These are phyloP conservation scores for Sicyos baderoa DNA, from an alignment of 306 rosid genomes.

Conservation along the genomic window DNA sequence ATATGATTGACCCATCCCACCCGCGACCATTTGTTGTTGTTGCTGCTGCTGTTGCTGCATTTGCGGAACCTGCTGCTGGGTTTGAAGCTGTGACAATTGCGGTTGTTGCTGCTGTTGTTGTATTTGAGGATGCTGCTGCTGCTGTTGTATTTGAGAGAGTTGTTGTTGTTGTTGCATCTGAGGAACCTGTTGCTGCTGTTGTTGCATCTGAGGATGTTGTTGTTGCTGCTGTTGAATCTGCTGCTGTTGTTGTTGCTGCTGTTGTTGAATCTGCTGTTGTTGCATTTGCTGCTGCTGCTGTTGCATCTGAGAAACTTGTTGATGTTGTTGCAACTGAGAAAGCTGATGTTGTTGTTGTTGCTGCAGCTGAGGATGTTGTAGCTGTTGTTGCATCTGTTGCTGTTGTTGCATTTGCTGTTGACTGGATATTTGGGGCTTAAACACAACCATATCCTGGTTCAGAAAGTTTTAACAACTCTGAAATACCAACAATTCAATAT, in stretches of 20 bases:
- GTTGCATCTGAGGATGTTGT: conserved; percentile 38
- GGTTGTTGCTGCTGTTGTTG: conserved; percentile 44
- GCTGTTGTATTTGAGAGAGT: too few relatives aligned
- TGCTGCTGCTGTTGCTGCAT: conserved; percentile 43
- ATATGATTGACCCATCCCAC: conserved; percentile 67
- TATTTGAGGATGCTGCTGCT: conserved; percentile 25
- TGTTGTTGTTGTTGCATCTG: too few relatives aligned
- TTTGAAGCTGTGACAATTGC: conserved; percentile 22
- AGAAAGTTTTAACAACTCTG: conserved; percentile 22
- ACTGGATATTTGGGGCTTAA: conserved; percentile 73
- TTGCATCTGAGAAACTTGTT: conserved; percentile 26
- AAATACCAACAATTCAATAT: conserved; percentile 14
- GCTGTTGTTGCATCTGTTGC: conserved; percentile 33
- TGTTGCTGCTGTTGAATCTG: conserved; percentile 32
- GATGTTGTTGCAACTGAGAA: conserved; percentile 22
- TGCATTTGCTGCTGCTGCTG: conserved; percentile 21
- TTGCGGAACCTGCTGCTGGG: conserved; percentile 37
- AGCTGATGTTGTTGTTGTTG: conserved; percentile 26
- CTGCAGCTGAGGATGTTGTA: conserved; percentile 29
- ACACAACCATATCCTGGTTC: conserved; percentile 88
- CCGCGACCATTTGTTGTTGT: conserved; percentile 79
- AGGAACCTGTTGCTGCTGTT: conserved; percentile 24
- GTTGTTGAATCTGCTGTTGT: conserved; percentile 32
- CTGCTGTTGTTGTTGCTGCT: conserved; percentile 34
- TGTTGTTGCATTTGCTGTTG: conserved; percentile 45